Evolutionary conservation across 2,329 filamentous ascomycete species (phyloP).

Genomic region (Aspergillus sp.): DNA sequence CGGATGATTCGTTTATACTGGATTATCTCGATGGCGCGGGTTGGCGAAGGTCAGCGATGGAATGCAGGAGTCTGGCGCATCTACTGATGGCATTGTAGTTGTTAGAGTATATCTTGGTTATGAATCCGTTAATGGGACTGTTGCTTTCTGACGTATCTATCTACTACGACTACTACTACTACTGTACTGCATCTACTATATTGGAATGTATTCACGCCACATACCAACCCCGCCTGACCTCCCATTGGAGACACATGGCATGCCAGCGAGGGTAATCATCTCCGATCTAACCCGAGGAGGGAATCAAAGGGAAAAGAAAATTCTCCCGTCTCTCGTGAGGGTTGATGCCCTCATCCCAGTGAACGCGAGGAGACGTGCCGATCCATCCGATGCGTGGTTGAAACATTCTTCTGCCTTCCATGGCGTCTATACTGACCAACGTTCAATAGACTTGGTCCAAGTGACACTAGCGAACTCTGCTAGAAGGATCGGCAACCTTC

Average conservation of each 20-base stretch:
- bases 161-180: no score
- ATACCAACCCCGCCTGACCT: neutral
- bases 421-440: neutral
- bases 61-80: neutral
- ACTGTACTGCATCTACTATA: no score
- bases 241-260: neutral
- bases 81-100: neutral
- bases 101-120: neutral
- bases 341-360: no score
- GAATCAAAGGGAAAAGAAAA: neutral
- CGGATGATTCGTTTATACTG: neutral
- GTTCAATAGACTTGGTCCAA: neutral
- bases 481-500: neutral
- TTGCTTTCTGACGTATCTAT: no score
- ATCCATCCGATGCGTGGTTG: no score
- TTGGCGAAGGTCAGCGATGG: neutral
- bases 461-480: neutral
- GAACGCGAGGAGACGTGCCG: no score
- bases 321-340: neutral
- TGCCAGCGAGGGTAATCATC: neutral
- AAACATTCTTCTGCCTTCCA: neutral
- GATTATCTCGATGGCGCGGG: neutral
- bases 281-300: neutral
- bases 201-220: no score
- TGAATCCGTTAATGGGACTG: neutral